Conservation (phyloP, 306 rosid genomes). For the Alnus rubra region DNA sequence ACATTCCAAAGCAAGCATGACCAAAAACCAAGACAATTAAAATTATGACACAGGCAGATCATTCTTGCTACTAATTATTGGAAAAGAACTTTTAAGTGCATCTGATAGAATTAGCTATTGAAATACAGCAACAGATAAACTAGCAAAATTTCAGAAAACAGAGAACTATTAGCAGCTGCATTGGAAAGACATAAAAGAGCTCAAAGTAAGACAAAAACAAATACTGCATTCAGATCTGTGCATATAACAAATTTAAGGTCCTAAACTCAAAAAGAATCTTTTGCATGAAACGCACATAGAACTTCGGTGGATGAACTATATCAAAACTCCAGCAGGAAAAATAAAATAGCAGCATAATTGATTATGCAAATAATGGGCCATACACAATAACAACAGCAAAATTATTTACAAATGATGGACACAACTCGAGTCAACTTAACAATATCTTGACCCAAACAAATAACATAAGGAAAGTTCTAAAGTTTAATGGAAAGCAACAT, state of each 20-base stretch:
- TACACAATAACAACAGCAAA: background rate
- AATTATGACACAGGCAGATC: background rate
- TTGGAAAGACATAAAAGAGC: background rate
- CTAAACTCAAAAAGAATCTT: background rate
- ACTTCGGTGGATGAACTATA: background rate
- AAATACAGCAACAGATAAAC: background rate
- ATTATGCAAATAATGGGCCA: background rate
- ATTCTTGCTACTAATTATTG: background rate
- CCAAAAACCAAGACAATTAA: background rate
- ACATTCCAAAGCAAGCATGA: slow-evolving; percentile 2
- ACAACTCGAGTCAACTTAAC: background rate
- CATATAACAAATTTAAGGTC: background rate
- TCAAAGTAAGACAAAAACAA: background rate
- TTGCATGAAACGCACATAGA: background rate
- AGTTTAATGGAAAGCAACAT: background rate
- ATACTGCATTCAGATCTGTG: background rate
- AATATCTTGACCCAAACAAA: background rate
- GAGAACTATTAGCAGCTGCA: background rate
- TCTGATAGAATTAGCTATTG: background rate
- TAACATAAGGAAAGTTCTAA: background rate
- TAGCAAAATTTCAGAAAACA: background rate
- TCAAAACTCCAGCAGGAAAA: background rate
- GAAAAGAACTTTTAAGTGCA: background rate
- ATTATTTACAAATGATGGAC: background rate
- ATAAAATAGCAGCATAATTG: background rate